Base-by-base conservation (phyloP, 768 basidiomycete species). In the Xanthoconium purpureum region DNA sequence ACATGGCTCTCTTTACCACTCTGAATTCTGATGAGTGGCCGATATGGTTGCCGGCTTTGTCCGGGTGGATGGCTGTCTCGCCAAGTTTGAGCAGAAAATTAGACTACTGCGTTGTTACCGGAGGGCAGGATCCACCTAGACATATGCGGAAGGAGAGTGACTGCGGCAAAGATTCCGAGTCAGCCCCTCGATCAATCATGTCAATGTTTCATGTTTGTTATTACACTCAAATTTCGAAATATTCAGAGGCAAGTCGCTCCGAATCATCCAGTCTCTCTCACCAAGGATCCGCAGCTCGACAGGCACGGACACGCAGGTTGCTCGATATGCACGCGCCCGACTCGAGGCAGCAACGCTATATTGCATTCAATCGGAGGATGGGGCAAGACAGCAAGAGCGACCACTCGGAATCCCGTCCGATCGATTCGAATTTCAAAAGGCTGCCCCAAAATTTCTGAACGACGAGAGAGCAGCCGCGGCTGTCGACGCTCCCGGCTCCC, bases 191-290 rank as follows among this genome's bases (percentile, higher is more conserved):
- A 80, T 80, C 78, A 76, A 50, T 62, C 45, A 63, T 66, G 66
- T 57, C 61, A 50, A 55, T 77, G 78, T 80, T 77, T 80, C 78
- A 78, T 59, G 64, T 66, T 65, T 71, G 60, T 70, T 70, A 70
- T 65, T 50, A 53, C 48, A 28, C 53, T 58, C n/a, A 47, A 59
- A 56, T 49, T 50, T 60, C 47, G 56, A 58, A 53, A 56, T 58
- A 18, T 30, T 39, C 45, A 33, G 47, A 62, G 50, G 29, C 56
- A 35, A 52, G 54, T 55, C 38, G 38, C 30, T 20, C 13, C n/a
- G n/a, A 54, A 17, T 43, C 10, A 35, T 13, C 50, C 7, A 12
- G 50, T 46, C 50, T 39, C 5, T 12, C 58, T 54, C 42, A 17
- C 17, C 32, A 11, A 13, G 20, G 45, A 58, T 59, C 46, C 38